These are phyloP conservation scores for Starmerella potacharoeniae DNA, from an alignment of 805 yeast genomes.

Conservation along the genomic window DNA sequence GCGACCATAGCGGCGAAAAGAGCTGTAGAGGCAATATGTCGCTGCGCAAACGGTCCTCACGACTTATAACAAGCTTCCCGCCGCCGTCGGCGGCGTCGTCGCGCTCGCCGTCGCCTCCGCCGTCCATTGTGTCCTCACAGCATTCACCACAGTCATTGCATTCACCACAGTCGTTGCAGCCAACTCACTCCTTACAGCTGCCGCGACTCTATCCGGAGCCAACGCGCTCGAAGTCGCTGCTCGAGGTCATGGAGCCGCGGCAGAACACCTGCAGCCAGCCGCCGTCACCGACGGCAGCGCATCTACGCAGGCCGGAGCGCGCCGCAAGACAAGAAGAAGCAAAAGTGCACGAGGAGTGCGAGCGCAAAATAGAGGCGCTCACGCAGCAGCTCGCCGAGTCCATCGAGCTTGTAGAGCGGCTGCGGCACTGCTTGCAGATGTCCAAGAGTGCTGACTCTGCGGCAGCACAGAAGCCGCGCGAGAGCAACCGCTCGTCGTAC, in stretches of 20 bases:
- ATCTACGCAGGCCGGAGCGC: background rate
- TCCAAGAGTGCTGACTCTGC: background rate
- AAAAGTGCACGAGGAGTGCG: background rate
- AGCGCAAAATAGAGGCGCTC: background rate
- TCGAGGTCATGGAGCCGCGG: too few relatives aligned
- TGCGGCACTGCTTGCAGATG: background rate
- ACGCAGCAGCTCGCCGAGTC: slow-evolving; percentile 1
- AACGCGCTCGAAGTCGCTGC: too few relatives aligned
- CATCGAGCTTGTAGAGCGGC: background rate
- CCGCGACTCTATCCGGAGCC: too few relatives aligned
- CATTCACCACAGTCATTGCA: background rate
- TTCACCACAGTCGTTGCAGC: too few relatives aligned
- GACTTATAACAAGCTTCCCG: background rate
- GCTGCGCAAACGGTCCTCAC: background rate
- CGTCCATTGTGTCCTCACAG: too few relatives aligned
- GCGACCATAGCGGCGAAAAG: background rate
- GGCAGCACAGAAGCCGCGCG: background rate
- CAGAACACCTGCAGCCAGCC: too few relatives aligned
- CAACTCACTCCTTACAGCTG: too few relatives aligned
- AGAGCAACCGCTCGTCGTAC: background rate
- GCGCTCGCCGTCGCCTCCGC: background rate
- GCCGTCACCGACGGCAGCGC: too few relatives aligned
- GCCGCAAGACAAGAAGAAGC: background rate
- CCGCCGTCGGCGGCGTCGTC: background rate
- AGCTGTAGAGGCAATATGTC: background rate